A percentile compares a stretch with the other conserved stretches of the same genome.
These are phyloP conservation scores for Backusella liffmaniae DNA, from an alignment of 192 early-diverging fungal genomes.

Conservation along the genomic window DNA sequence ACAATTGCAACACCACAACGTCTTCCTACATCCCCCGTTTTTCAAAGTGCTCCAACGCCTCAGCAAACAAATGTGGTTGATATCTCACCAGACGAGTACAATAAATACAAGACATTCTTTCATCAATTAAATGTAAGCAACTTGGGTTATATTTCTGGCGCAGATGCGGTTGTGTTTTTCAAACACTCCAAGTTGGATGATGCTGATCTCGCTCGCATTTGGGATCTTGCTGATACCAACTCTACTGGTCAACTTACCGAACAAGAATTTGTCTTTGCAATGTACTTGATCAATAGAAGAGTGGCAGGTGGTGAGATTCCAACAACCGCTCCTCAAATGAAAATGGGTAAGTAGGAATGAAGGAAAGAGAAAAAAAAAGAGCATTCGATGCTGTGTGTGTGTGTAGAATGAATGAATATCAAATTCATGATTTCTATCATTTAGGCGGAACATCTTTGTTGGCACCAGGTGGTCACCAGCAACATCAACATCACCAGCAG, in stretches of 20 bases:
- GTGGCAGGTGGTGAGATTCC: slow-evolving; percentile 60
- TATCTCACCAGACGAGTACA: slow-evolving; percentile 68
- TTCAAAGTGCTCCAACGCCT: neutral
- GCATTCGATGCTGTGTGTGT: neutral
- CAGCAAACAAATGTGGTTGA: slow-evolving; percentile 42
- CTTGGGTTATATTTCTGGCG: slow-evolving; percentile 64
- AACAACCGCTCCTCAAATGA: slow-evolving; percentile 17
- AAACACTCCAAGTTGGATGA: slow-evolving; percentile 35
- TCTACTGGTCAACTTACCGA: slow-evolving; percentile 53
- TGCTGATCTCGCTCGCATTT: slow-evolving; percentile 34
- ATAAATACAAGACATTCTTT: slow-evolving; percentile 78
- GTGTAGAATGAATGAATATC: neutral
- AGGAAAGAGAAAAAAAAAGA: neutral
- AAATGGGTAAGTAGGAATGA: slow-evolving; percentile 1
- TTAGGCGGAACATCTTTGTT: neutral
- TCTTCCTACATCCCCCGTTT: slow-evolving; percentile 2
- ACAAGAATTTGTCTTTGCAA: slow-evolving; percentile 78
- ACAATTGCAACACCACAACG: neutral
- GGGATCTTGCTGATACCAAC: slow-evolving; percentile 65
- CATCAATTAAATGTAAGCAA: slow-evolving; percentile 63
- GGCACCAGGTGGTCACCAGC: neutral
- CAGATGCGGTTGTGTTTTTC: slow-evolving; percentile 37
- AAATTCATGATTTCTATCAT: neutral
- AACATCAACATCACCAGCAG: neutral
- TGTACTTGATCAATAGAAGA: slow-evolving; percentile 69